Evolutionary conservation across 345 rosid genomes (phyloP), one percentile per base, ranked within the genome.

Genomic region (Fremontodendron californicum): DNA sequence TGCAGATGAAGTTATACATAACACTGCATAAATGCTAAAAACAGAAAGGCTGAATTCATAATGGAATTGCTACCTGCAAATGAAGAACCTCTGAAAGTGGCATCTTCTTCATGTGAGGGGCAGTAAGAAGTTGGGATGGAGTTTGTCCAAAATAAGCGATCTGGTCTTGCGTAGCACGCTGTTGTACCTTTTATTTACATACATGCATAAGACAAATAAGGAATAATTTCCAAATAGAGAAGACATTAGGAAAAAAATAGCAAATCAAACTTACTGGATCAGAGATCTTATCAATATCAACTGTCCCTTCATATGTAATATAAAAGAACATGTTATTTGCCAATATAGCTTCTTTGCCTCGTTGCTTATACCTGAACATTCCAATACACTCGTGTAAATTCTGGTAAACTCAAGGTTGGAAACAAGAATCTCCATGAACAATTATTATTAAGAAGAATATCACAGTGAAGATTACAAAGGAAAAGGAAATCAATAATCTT

Each of bases 81-180:
- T 89, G 97, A 82, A 92, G 90, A 84, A 92, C 93, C 78, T 96
- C 97, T 57, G 91, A 82, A 72, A 91, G 79, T 23, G 96, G 94
- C 91, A 89, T 88, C 84, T 84, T 87, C 78, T 90, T 94, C 90
- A 86, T 75, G 87, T 96, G 98, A 79, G 99, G 98, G 58, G 85
- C 86, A 43, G 89, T 91, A 40, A 94, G 85, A 75, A 96, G 98
- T 84, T 94, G 98, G 80, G 98, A 96, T 77, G 99, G 98, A 35
- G 99, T 96, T 81, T 96, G 99, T 79, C 98, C 99, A 85, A 96
- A 96, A 86, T 96, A 94, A 81, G 99, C 95, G 64, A 96, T 96
- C 85, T 96, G 98, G 85, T 96, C 99, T 91, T 96, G 99, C 0
- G 92, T 91, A 73, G 98, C 95, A 40, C 83, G 93, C 77, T 91